Evolutionary conservation across 139 green algal genomes (phyloP).

Genomic region (Chlamydomonas incerta): DNA sequence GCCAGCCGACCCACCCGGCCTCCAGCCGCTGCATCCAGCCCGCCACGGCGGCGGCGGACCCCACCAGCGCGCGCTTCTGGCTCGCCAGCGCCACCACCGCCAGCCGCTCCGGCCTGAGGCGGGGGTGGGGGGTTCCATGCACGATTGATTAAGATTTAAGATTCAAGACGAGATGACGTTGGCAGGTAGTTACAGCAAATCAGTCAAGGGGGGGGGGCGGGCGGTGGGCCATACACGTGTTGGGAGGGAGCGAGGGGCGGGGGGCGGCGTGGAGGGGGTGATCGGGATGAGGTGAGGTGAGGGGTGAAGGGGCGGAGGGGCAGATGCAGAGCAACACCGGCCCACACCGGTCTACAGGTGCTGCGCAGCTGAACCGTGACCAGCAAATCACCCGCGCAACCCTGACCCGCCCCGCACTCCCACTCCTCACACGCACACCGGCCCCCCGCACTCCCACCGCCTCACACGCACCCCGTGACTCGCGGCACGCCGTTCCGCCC

Average conservation of each 20-base stretch:
- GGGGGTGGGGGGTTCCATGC: background rate
- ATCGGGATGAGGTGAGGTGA: no score
- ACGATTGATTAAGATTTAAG: background rate
- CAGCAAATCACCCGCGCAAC: background rate
- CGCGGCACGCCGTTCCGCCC: background rate
- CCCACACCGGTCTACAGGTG: no score
- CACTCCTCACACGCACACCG: background rate
- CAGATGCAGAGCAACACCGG: no score
- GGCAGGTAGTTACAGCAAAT: background rate
- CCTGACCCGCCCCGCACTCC: background rate
- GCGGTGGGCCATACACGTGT: no score
- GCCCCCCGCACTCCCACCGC: background rate
- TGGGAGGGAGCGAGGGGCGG: no score
- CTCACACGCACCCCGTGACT: background rate
- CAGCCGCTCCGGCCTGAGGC: conserved; percentile 13
- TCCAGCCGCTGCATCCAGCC: conserved; percentile 36
- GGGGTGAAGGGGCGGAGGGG: no score
- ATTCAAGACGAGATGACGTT: no score
- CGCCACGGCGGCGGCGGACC: conserved; percentile 11
- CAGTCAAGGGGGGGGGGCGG: no score
- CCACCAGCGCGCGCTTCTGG: conserved; percentile 49
- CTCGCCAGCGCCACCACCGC: conserved; percentile 38
- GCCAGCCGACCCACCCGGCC: no score
- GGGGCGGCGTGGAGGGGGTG: no score
- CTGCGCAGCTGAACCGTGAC: no score